Evolutionary conservation across 2,329 filamentous ascomycete species (phyloP).

Genomic region (Fusarium camptoceras): DNA sequence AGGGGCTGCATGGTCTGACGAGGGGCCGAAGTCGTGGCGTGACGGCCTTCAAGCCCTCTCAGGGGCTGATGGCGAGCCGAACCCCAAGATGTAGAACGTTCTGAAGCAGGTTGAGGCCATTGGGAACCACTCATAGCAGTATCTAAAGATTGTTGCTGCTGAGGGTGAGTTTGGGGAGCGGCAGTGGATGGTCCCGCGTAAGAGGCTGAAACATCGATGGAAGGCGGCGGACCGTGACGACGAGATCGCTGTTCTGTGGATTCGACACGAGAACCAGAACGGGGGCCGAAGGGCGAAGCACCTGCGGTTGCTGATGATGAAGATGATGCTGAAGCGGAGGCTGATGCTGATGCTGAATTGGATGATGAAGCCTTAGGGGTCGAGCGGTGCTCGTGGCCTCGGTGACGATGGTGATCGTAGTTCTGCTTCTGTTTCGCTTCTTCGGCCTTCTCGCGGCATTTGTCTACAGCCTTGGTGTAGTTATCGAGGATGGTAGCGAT

Average conservation of each 20-base stretch:
- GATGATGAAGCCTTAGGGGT: constrained; percentile 58
- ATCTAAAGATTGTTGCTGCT: constrained; percentile 43
- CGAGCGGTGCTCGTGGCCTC: constrained; percentile 62
- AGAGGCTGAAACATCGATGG: constrained; percentile 63
- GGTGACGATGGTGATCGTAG: constrained; percentile 64
- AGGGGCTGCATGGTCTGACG: constrained; percentile 70
- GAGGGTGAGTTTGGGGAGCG: constrained; percentile 33
- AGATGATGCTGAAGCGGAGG: constrained; percentile 53
- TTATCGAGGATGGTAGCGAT: constrained; percentile 98
- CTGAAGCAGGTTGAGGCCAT: constrained; percentile 40
- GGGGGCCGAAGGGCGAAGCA: constrained; percentile 60
- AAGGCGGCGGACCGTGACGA: constrained; percentile 84
- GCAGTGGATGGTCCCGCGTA: constrained; percentile 55
- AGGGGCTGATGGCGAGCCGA: constrained; percentile 62
- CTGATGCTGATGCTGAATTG: constrained; percentile 40
- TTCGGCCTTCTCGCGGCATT: constrained; percentile 87
- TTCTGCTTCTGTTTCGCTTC: constrained; percentile 80
- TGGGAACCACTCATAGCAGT: constrained; percentile 38
- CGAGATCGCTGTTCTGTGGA: constrained; percentile 71
- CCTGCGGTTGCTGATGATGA: constrained; percentile 33
- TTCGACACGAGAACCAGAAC: constrained; percentile 63
- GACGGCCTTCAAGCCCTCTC: constrained; percentile 63
- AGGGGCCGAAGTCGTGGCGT: constrained; percentile 61
- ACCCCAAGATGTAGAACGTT: constrained; percentile 41
- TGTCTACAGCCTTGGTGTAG: constrained; percentile 96